Conservation (phyloP, 108 stramenopile species). For the Cyclotella choctawhatcheeana region DNA sequence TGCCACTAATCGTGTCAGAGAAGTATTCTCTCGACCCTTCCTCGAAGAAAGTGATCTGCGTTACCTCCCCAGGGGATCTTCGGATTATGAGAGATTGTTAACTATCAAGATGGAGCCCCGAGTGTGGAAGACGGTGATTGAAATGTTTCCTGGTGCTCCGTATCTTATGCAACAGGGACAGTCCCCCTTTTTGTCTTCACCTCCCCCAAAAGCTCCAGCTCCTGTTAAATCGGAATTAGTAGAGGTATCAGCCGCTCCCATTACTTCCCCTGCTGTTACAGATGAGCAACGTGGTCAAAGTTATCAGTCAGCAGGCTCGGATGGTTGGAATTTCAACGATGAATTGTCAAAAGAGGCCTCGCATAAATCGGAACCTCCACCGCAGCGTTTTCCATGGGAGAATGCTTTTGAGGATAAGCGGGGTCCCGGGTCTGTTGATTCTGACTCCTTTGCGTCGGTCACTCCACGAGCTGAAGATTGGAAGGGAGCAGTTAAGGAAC, state of each 20-base stretch:
- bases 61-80: background rate
- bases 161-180: background rate
- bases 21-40: background rate
- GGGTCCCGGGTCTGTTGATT: no score
- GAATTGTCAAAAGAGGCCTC: no score
- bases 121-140: slow-evolving; percentile 2
- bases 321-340: slow-evolving; percentile 1
- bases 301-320: background rate
- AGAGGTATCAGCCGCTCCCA: background rate
- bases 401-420: no score
- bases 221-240: background rate
- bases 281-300: background rate
- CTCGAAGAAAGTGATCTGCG: background rate
- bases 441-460: no score
- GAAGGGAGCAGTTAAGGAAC: background rate
- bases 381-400: no score
- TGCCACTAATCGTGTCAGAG: background rate
- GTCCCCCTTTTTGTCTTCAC: background rate
- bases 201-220: background rate
- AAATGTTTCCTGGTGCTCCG: background rate
- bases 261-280: background rate
- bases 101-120: slow-evolving; percentile 4
- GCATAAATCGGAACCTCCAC: no score
- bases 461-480: background rate
- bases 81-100: background rate